Evolutionary conservation across 805 yeast genomes (phyloP).

Genomic region (Candida quercuum): DNA sequence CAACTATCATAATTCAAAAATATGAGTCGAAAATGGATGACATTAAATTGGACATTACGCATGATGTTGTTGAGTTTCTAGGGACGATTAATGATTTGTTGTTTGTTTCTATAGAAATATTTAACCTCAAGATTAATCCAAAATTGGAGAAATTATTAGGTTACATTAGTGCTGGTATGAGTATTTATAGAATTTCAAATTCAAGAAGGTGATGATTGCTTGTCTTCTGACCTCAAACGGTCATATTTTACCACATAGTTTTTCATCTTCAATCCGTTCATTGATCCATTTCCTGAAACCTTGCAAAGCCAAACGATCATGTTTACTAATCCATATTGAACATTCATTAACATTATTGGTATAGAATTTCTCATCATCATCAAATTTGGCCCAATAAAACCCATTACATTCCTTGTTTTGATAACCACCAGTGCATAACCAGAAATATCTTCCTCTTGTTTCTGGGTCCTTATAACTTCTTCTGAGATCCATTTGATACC

Average conservation of each 20-base stretch:
- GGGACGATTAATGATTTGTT: conserved; percentile 14
- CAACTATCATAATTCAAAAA: conserved; percentile 6
- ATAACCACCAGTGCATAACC: conserved; percentile 55
- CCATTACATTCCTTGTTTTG: conserved; percentile 41
- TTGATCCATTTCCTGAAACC: conserved; percentile 12
- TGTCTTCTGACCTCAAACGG: too few relatives aligned
- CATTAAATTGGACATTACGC: conserved; percentile 4
- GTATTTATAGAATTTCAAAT: conserved; percentile 13
- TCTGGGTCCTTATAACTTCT: conserved; percentile 43
- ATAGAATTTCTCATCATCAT: conserved; percentile 25
- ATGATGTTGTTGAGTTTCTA: conserved; percentile 7
- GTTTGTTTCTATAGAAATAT: conserved; percentile 14
- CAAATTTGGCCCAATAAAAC: conserved; percentile 46
- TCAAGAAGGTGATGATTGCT: conserved; percentile 1
- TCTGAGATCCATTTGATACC: conserved; percentile 44
- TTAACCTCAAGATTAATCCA: conserved; percentile 9
- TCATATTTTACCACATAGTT: too few relatives aligned
- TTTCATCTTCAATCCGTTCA: not conserved
- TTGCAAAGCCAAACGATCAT: conserved; percentile 28
- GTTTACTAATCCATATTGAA: conserved; percentile 42
- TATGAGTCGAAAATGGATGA: conserved; percentile 10
- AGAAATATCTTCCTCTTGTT: conserved; percentile 53
- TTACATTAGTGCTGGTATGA: conserved; percentile 11
- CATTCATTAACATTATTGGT: conserved; percentile 30
- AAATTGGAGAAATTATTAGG: conserved; percentile 11